Evolutionary conservation across 2,329 filamentous ascomycete genomes (phyloP).

Genomic region (Cordyceps pruinosa): DNA sequence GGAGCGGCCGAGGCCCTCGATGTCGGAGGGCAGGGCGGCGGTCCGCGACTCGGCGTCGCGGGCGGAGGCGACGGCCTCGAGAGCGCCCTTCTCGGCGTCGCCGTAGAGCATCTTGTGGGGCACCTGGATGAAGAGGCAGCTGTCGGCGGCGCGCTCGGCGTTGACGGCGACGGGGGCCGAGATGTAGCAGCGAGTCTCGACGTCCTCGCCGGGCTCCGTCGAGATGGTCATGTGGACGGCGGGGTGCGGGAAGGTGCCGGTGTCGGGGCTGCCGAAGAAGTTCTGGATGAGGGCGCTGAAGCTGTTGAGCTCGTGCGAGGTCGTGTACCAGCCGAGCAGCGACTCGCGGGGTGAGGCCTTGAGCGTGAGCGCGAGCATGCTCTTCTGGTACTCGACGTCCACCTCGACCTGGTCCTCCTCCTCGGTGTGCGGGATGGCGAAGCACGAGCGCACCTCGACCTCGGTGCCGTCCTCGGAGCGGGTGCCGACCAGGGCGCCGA

Average conservation of each 20-base stretch:
- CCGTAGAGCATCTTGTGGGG: slow-evolving; percentile 90
- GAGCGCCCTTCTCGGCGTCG: slow-evolving; percentile 57
- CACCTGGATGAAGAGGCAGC: slow-evolving; percentile 94
- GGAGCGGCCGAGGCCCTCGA: slow-evolving; percentile 79
- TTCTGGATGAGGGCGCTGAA: slow-evolving; percentile 97
- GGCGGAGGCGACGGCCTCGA: slow-evolving; percentile 79
- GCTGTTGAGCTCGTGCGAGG: slow-evolving; percentile 91
- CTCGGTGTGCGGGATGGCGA: slow-evolving; percentile 97
- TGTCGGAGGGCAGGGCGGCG: slow-evolving; percentile 72
- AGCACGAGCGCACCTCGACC: slow-evolving; percentile 91
- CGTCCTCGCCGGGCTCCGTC: slow-evolving; percentile 79
- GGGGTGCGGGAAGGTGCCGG: slow-evolving; percentile 95
- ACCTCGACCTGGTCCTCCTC: slow-evolving; percentile 98
- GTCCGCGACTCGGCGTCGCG: slow-evolving; percentile 71
- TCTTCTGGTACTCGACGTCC: slow-evolving; percentile 99
- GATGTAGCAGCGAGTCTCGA: slow-evolving; percentile 91
- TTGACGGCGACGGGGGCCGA: slow-evolving; percentile 91
- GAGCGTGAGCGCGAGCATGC: slow-evolving; percentile 92
- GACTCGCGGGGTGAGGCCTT: slow-evolving; percentile 91
- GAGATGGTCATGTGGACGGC: slow-evolving; percentile 94
- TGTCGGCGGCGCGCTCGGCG: slow-evolving; percentile 88
- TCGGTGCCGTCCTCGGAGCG: slow-evolving; percentile 95
- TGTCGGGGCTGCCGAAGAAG: slow-evolving; percentile 96
- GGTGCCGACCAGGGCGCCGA: slow-evolving; percentile 87
- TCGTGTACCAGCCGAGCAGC: slow-evolving; percentile 97